Conservation (phyloP, 2,329 filamentous ascomycete genomes). For the Pseudogymnoascus sp. region DNA sequence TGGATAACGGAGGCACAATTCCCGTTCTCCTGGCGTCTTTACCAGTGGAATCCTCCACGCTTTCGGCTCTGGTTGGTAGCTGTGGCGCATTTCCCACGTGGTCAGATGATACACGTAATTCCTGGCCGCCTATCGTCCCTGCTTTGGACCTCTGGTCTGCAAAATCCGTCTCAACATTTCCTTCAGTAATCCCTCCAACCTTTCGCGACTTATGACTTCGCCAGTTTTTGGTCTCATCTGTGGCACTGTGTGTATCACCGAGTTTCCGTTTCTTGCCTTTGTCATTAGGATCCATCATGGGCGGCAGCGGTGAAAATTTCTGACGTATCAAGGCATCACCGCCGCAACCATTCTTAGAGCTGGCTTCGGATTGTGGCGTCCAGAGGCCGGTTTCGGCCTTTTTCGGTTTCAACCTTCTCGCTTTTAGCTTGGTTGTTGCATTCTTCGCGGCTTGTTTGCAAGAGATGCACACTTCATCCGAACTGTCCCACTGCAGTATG, state of each 20-base stretch:
- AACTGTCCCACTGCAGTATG: not conserved
- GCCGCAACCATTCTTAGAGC: not conserved
- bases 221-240: not conserved
- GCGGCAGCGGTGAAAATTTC: not conserved
- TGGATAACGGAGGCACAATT: not conserved
- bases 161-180: not conserved
- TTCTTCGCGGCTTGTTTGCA: not conserved
- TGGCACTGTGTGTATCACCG: not conserved
- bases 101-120: not conserved
- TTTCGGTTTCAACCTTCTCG: not conserved
- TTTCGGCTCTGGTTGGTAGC: not conserved
- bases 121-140: not conserved
- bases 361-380: not conserved
- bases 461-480: not conserved
- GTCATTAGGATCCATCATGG: not conserved
- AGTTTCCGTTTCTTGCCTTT: not conserved
- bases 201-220: not conserved
- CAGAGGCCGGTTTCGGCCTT: not conserved
- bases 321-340: not conserved
- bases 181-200: not conserved
- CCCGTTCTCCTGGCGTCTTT: not conserved
- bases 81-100: not conserved
- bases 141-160: not conserved
- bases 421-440: not conserved
- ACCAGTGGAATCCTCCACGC: not conserved